A percentile compares a stretch with the other conserved stretches of the same genome.
phyloP scores from a whole-genome alignment of 129 eudicot species.

The Calendula officinalis region DNA sequence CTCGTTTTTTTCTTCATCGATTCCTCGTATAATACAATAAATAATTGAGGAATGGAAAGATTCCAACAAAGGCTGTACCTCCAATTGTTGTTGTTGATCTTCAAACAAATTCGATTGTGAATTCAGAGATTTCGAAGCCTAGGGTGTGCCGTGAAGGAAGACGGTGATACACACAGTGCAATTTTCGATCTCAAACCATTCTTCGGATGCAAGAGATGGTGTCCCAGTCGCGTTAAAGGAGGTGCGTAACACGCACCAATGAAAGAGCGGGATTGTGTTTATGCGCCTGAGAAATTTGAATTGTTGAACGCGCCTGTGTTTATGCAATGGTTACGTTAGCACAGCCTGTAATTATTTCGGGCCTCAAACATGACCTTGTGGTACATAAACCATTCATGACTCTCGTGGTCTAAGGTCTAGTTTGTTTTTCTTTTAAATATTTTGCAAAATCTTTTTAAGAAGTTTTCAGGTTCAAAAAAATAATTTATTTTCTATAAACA shows the following conservation, averaged over 20 bases:
- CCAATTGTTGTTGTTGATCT: conserved; percentile 2
- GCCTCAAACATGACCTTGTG: too few species aligned
- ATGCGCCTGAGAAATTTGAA: conserved; percentile 11
- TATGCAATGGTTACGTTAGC: too few species aligned
- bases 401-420: too few species aligned
- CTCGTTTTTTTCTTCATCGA: neutral
- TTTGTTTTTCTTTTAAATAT: too few species aligned
- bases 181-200: conserved; percentile 27
- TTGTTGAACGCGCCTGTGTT: too few species aligned
- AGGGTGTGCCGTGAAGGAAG: conserved; percentile 30
- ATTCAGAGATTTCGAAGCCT: conserved; percentile 14
- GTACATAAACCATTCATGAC: too few species aligned
- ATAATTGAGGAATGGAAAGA: neutral
- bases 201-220: conserved; percentile 5
- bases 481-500: too few species aligned
- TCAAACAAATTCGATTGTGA: conserved; percentile 13
- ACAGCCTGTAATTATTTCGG: too few species aligned
- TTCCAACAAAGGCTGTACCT: conserved; percentile 9
- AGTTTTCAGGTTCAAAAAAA: too few species aligned
- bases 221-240: conserved; percentile 14
- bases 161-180: conserved; percentile 28
- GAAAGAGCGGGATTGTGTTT: neutral
- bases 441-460: too few species aligned
- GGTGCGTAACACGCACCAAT: conserved; percentile 26
- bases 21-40: neutral